Evolutionary conservation across 2,329 filamentous ascomycete species (phyloP).

Genomic region (Trichoderma simmonsii): DNA sequence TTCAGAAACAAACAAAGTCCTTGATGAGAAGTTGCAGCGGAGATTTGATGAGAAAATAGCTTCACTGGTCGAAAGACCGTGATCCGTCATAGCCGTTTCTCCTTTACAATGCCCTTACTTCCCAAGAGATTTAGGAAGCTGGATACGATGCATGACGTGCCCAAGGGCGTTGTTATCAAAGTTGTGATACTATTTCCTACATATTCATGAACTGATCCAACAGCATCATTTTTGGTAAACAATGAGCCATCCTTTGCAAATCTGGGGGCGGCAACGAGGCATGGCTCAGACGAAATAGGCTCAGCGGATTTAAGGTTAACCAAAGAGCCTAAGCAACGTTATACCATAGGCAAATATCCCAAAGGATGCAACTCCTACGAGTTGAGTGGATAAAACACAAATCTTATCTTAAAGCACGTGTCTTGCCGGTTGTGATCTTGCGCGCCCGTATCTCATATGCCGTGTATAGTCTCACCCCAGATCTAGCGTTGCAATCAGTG

Average conservation of each 20-base stretch:
- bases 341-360: background rate
- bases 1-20: background rate
- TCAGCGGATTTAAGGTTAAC: constrained; percentile 4
- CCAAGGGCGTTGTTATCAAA: background rate
- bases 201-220: background rate
- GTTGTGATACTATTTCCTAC: background rate
- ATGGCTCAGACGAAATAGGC: background rate
- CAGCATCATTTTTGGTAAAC: background rate
- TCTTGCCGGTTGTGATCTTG: background rate
- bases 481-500: background rate
- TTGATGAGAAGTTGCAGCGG: background rate
- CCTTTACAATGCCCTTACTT: background rate
- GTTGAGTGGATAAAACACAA: background rate
- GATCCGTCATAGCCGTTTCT: background rate
- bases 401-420: background rate
- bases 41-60: background rate
- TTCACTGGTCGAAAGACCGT: background rate
- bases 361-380: background rate
- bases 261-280: background rate
- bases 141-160: background rate
- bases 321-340: background rate
- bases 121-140: background rate
- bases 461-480: background rate
- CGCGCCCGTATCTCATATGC: background rate
- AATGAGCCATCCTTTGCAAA: background rate